Evolutionary conservation across 2,329 filamentous ascomycete genomes (phyloP).

Genomic region (Penicillium sp.): DNA sequence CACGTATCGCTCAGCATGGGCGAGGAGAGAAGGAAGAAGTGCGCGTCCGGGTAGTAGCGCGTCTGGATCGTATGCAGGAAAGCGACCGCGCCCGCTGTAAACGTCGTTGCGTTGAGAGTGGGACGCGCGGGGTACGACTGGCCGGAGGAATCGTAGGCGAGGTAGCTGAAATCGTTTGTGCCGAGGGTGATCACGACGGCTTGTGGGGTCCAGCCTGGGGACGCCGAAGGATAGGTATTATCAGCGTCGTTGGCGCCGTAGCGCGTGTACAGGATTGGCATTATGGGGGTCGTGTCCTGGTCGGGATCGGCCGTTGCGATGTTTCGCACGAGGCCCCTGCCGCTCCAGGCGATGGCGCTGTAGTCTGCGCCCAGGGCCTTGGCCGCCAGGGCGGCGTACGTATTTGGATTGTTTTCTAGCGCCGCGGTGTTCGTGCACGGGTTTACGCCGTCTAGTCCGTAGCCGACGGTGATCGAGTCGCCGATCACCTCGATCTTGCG

Average conservation of each 20-base stretch:
- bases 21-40: not conserved
- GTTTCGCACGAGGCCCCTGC: not conserved
- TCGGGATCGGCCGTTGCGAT: not conserved
- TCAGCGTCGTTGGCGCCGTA: not conserved
- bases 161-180: not conserved
- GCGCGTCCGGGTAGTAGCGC: not conserved
- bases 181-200: not conserved
- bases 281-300: not conserved
- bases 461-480: constrained; percentile 7
- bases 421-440: constrained; percentile 6
- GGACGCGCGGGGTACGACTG: not conserved
- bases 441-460: constrained; percentile 4
- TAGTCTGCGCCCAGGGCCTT: not conserved
- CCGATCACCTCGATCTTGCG: constrained; percentile 3
- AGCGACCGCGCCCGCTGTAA: not conserved
- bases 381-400: not conserved
- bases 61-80: not conserved
- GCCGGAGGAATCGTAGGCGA: not conserved
- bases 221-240: not conserved
- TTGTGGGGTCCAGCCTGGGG: not conserved
- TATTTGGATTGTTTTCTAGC: constrained; percentile 4
- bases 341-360: not conserved
- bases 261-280: not conserved
- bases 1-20: not conserved
- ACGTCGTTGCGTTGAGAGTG: not conserved